Base-by-base conservation (phyloP, 371 early-diverging fungal species). In the Batkoa obscura region DNA sequence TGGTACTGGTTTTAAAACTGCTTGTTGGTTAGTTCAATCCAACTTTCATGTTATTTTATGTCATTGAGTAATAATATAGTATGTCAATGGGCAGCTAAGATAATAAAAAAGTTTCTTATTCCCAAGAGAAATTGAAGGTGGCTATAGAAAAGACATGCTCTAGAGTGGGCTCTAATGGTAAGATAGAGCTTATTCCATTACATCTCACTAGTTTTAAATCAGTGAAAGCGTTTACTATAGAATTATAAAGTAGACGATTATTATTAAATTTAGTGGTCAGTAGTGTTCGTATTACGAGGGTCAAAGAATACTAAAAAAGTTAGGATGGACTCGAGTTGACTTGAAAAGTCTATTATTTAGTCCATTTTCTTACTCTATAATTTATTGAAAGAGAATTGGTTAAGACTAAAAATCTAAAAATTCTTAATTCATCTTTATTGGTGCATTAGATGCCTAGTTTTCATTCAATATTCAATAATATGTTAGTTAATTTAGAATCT, bases 71-170 rank as follows among this genome's bases (percentile, higher is more conserved):
- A 9, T n/a, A 33, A 12, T 31, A 34, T 23, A 23, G 23, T 23
- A 30, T 38, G 15, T 12, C 10, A 23, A 6, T 23, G 10, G n/a
- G 10, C 8, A 12, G n/a, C 34, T 15, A 42, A 32, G 15, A 15
- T 6, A 5, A 12, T 15, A 15, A 13, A 4, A 45, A 38, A 55
- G 55, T 43, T 32, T 55, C 43, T 23, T 38, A 60, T 61, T 39
- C 59, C 58, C n/a, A 57, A 58, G 32, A 58, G 57, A 53, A 61
- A 58, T 34, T 59, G 15, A 49, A 60, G 55, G 58, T 42, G 1
- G 55, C 52, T n/a, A 47, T 46, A 0, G 55, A 59, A 53, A 59
- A 56, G 12, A 43, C 23, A 23, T 23, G 0, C 23, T 23, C 23
- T 23, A 23, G 23, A 23, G 23, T 23, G 13, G 45, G 45, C 12